Conservation (phyloP, 176 grass and related monocot genomes). For the Raddia distichophylla region DNA sequence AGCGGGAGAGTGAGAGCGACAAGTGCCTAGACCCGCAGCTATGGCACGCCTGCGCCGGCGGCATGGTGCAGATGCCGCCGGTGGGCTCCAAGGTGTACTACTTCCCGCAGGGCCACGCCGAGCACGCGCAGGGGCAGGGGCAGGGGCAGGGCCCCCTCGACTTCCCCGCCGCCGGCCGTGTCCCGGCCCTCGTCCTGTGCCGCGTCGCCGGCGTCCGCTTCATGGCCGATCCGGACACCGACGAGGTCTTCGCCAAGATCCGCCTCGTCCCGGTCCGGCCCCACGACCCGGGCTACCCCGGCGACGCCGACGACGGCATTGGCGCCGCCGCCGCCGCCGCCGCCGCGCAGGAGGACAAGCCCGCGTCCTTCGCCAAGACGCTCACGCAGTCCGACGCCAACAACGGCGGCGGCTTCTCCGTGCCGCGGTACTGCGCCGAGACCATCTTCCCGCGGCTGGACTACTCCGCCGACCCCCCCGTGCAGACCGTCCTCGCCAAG, state of each 20-base stretch:
- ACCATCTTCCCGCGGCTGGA: constrained; percentile 97
- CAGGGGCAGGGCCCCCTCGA: constrained; percentile 35
- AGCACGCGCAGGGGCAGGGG: constrained; percentile 54
- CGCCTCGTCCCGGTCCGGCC: constrained; percentile 53
- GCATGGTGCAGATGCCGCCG: constrained; percentile 80
- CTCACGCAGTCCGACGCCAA: constrained; percentile 99
- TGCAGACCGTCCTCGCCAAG: constrained; percentile 95
- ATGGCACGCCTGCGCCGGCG: constrained; percentile 92
- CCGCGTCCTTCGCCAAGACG: constrained; percentile 91
- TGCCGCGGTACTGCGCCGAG: constrained; percentile 97
- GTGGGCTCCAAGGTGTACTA: constrained; percentile 81
- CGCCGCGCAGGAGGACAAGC: constrained; percentile 54
- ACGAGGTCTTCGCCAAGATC: constrained; percentile 93
- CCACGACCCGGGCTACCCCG: constrained; percentile 39
- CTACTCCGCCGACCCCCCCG: constrained; percentile 90
- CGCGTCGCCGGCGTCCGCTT: constrained; percentile 54
- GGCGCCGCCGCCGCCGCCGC: constrained; percentile 49
- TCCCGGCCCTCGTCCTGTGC: constrained; percentile 64
- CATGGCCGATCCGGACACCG: constrained; percentile 80
- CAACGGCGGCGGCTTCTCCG: constrained; percentile 96
- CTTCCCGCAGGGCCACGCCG: constrained; percentile 93
- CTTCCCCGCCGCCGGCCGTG: constrained; percentile 2
- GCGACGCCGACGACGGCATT: constrained; percentile 52
- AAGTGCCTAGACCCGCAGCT: constrained; percentile 78
- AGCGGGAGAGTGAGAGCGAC: constrained; percentile 51